A percentile compares a stretch with the other conserved stretches of the same genome.
These are phyloP conservation scores for Penicillium thymicola DNA, from an alignment of 2,329 filamentous ascomycete genomes.

Conservation along the genomic window DNA sequence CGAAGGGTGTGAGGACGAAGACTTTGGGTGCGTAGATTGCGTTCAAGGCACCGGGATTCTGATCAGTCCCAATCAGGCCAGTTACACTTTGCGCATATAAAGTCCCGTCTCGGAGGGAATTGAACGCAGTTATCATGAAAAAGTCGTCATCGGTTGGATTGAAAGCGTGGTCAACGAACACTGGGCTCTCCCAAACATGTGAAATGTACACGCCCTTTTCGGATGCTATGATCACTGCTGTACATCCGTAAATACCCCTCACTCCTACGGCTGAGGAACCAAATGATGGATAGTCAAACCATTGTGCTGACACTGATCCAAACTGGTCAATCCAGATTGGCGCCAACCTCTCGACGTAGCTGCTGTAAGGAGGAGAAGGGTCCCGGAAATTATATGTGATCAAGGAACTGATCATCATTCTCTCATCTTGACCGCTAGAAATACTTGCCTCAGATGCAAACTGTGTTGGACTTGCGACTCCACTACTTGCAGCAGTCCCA, in stretches of 20 bases:
- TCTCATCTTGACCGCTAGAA: background rate
- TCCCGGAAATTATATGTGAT: background rate
- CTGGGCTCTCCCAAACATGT: background rate
- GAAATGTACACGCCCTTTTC: slow-evolving; percentile 3
- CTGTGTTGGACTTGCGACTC: background rate
- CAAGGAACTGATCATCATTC: background rate
- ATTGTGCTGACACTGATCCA: background rate
- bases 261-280: background rate
- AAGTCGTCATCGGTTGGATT: background rate
- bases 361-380: background rate
- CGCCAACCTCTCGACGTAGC: background rate
- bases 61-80: background rate
- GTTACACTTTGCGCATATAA: background rate
- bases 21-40: slow-evolving; percentile 3
- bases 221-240: background rate
- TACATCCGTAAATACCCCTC: background rate
- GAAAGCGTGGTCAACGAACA: background rate
- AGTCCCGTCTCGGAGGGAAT: slow-evolving; percentile 1
- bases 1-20: background rate
- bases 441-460: background rate
- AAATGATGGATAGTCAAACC: background rate
- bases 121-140: background rate
- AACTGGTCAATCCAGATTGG: background rate
- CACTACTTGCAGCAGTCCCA: background rate
- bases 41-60: background rate